These are phyloP conservation scores for Penicillium bialowiezense DNA, from an alignment of 495 filamentous ascomycete species.

Conservation along the genomic window DNA sequence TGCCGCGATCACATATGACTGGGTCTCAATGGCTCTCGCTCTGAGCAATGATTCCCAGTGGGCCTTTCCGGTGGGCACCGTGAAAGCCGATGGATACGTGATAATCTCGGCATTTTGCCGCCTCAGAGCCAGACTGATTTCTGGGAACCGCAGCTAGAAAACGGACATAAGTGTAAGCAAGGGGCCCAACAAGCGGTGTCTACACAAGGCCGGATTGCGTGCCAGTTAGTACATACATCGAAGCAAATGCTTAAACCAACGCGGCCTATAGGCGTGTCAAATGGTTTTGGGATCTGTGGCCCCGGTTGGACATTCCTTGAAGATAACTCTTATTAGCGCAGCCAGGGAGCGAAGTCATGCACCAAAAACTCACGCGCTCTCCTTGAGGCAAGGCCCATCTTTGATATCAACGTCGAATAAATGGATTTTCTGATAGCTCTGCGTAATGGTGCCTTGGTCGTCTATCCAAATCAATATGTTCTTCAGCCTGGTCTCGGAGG, in stretches of 20 bases:
- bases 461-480: constrained; percentile 72
- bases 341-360: too few species aligned
- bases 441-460: constrained; percentile 55
- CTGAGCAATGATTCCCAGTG: constrained; percentile 82
- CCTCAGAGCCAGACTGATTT: constrained; percentile 65
- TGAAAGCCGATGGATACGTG: constrained; percentile 89
- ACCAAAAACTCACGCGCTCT: constrained; percentile 57
- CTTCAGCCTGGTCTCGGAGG: constrained; percentile 52
- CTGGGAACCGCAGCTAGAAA: constrained; percentile 70
- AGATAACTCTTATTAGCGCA: too few species aligned
- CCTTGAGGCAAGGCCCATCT: constrained; percentile 58
- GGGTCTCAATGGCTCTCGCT: constrained; percentile 85
- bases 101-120: constrained; percentile 71
- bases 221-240: constrained; percentile 53
- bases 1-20: constrained; percentile 82
- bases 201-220: not conserved
- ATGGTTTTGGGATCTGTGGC: constrained; percentile 58
- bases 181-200: not conserved
- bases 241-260: constrained; percentile 85
- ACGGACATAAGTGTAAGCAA: not conserved
- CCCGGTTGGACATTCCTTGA: constrained; percentile 59
- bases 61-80: constrained; percentile 76
- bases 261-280: constrained; percentile 68
- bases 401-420: constrained; percentile 72
- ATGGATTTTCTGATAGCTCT: constrained; percentile 75